Evolutionary conservation across 1,284 basidiomycete genomes (phyloP).

Genomic region (Malassezia brasiliensis): DNA sequence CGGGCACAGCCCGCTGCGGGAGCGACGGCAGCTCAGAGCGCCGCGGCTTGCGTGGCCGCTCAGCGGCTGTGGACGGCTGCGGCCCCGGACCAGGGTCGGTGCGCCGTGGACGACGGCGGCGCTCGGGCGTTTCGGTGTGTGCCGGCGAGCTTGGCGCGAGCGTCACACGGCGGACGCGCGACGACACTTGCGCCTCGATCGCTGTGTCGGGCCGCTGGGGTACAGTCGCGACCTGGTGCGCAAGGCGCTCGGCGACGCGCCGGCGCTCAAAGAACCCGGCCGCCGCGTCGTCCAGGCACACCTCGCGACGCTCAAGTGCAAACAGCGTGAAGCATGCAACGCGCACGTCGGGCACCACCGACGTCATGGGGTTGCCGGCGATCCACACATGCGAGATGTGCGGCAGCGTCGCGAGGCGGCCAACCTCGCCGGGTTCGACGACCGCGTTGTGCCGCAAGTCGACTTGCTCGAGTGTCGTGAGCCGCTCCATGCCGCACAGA

Average conservation of each 20-base stretch:
- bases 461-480: constrained; percentile 68
- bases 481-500: constrained; percentile 80
- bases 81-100: background rate
- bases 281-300: constrained; percentile 60
- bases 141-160: background rate
- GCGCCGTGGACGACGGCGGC: constrained; percentile 6
- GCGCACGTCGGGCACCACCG: constrained; percentile 55
- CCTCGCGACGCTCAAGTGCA: constrained; percentile 62
- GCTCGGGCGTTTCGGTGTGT: background rate
- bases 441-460: constrained; percentile 76
- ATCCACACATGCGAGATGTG: constrained; percentile 53
- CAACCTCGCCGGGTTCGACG: constrained; percentile 73
- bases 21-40: constrained; percentile 4
- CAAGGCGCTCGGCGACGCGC: constrained; percentile 45
- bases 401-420: constrained; percentile 67
- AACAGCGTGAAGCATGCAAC: constrained; percentile 71
- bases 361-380: constrained; percentile 30
- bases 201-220: background rate
- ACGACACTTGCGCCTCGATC: constrained; percentile 5
- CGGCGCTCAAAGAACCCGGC: constrained; percentile 69
- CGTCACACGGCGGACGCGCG: constrained; percentile 7
- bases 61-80: background rate
- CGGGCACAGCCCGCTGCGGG: background rate
- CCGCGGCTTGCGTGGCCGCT: constrained; percentile 7
- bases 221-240: background rate